Evolutionary conservation across 2,329 filamentous ascomycete species (phyloP).

Genomic region (Aspergillus ruber): DNA sequence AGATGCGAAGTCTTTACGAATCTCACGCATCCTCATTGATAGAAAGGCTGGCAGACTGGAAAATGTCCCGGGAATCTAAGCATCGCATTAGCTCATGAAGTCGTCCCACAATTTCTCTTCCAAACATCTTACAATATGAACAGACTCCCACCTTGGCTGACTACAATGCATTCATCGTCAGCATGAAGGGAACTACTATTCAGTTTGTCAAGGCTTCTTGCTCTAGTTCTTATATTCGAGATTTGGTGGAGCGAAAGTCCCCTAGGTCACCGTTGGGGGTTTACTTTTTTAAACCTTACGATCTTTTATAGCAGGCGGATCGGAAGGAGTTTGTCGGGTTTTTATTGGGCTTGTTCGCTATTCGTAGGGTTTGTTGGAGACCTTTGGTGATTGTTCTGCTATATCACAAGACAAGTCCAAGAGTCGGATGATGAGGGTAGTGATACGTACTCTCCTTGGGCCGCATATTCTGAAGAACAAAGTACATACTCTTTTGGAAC

Average conservation of each 20-base stretch:
- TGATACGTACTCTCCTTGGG: too few relatives aligned
- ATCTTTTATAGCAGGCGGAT: background rate
- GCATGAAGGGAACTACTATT: background rate
- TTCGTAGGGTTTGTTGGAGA: background rate
- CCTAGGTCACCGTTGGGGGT: background rate
- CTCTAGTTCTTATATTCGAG: background rate
- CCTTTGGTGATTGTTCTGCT: background rate
- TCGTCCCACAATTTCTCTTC: background rate
- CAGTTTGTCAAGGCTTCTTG: background rate
- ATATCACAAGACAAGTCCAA: too few relatives aligned
- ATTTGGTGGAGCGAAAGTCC: background rate
- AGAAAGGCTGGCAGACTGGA: too few relatives aligned
- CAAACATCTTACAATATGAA: background rate
- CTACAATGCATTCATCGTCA: background rate
- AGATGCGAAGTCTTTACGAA: background rate
- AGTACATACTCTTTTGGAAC: too few relatives aligned
- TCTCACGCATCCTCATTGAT: too few relatives aligned
- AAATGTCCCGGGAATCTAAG: too few relatives aligned
- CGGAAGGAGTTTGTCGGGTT: background rate
- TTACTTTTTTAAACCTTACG: background rate
- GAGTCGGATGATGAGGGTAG: too few relatives aligned
- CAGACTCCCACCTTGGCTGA: background rate
- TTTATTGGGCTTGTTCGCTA: background rate
- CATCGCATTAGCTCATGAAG: background rate
- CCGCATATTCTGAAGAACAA: too few relatives aligned